Evolutionary conservation across 176 grass and related monocot genomes (phyloP), one percentile per base, ranked within the genome.

Genomic region (Phyllostachys edulis): DNA sequence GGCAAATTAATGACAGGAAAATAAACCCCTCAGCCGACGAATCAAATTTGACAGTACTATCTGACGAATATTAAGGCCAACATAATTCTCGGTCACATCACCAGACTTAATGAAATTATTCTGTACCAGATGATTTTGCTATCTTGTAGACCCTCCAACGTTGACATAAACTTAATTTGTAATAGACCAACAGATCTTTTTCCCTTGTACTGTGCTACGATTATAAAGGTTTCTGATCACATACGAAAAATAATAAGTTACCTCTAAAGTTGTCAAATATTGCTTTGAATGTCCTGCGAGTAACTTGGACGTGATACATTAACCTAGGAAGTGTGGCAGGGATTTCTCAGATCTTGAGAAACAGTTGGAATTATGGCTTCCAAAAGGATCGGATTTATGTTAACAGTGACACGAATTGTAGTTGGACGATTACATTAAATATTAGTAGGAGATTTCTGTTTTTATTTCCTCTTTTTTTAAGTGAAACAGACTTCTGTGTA

Each of bases 71-170:
- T n/a, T 37, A 57, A 23, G 51, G 32, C 73, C 27, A 14, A 39
- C 50, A 61, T 62, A 77, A 77, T 61, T 77, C 54, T 77, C 74
- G 2, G 74, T 61, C 55, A 77, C 21, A 21, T 77, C 6, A 27
- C 7, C 21, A 10, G 37, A 44, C 55, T 44, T 9, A 24, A 40
- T 16, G 13, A 61, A 61, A 44, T 24, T 44, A 42, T 77, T 42
- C 54, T 39, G 49, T 38, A 37, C 24, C 21, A 50, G 17, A 36
- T 1, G 10, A 37, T 37, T 20, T 57, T 77, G 39, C 7, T 61
- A 27, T 77, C 55, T 10, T 61, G 75, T 77, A 63, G 55, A 18
- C n/a, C 56, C 71, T 64, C 14, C 12, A 66, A 56, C 32, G 20
- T 55, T 5, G 63, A 68, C 47, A 55, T 24, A 17, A 52, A 80